Evolutionary conservation across 495 filamentous ascomycete genomes (phyloP).

Genomic region (Acidiella bohemica): DNA sequence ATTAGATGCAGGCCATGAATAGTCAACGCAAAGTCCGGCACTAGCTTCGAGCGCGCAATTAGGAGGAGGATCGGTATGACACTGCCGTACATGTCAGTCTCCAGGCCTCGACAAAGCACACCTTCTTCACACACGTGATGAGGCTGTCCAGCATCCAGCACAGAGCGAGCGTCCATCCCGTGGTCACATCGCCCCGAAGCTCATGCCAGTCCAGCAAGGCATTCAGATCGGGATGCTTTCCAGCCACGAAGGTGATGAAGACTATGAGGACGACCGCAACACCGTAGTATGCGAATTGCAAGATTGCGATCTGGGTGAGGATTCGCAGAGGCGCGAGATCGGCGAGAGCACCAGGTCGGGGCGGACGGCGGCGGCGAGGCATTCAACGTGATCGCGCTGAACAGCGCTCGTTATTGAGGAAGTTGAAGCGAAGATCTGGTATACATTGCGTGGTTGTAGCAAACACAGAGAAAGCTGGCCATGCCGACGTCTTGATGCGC

Average conservation of each 20-base stretch:
- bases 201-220: conserved; percentile 67
- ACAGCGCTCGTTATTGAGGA: too few relatives aligned
- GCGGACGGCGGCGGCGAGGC: conserved; percentile 65
- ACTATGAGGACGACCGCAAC: conserved; percentile 61
- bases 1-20: conserved; percentile 79
- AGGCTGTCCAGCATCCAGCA: conserved; percentile 73
- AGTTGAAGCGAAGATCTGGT: too few relatives aligned
- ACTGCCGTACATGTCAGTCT: conserved; percentile 31
- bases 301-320: conserved; percentile 67
- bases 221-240: conserved; percentile 52
- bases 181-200: conserved; percentile 78
- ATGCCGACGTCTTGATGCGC: too few relatives aligned
- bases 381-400: too few relatives aligned
- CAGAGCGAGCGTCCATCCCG: conserved; percentile 81
- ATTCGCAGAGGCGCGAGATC: conserved; percentile 78
- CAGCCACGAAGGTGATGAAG: conserved; percentile 78
- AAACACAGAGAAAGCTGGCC: too few relatives aligned
- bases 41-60: conserved; percentile 74
- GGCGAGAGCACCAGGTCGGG: conserved; percentile 61
- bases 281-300: conserved; percentile 78
- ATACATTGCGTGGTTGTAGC: too few relatives aligned
- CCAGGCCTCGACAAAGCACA: neutral
- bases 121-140: conserved; percentile 64
- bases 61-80: conserved; percentile 66
- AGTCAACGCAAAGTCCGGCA: conserved; percentile 86